Conservation (phyloP, 2,329 filamentous ascomycete species). For the Nakataea oryzae region DNA sequence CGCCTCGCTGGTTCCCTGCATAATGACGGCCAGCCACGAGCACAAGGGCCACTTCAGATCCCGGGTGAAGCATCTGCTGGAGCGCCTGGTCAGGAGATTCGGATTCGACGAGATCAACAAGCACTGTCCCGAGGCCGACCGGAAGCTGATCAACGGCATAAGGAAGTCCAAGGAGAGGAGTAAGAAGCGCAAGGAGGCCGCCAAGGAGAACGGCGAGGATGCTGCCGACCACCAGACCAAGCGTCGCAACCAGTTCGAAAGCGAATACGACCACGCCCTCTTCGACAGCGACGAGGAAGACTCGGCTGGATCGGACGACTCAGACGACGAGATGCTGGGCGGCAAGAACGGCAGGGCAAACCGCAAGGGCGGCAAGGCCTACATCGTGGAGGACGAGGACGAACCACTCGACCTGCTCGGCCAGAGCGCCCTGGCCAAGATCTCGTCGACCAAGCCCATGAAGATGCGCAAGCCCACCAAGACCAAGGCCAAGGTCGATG, state of each 20-base stretch:
- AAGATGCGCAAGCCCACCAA: constrained; percentile 49
- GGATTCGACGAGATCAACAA: constrained; percentile 72
- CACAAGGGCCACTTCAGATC: constrained; percentile 95
- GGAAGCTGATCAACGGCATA: constrained; percentile 87
- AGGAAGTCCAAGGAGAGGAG: constrained; percentile 86
- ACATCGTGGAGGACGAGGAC: constrained; percentile 89
- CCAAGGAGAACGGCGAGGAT: constrained; percentile 45
- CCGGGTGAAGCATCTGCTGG: constrained; percentile 96
- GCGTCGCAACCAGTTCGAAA: constrained; percentile 62
- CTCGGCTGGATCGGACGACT: constrained; percentile 53
- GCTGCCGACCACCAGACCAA: constrained; percentile 40
- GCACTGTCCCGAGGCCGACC: constrained; percentile 74
- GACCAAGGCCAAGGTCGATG: constrained; percentile 58
- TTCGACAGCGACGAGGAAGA: constrained; percentile 67
- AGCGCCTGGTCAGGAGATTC: constrained; percentile 87
- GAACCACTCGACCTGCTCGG: constrained; percentile 92
- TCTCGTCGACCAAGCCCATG: constrained; percentile 79
- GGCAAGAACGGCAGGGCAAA: constrained; percentile 26
- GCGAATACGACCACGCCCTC: constrained; percentile 91
- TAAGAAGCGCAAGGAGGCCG: constrained; percentile 77
- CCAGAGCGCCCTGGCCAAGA: constrained; percentile 79
- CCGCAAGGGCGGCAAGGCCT: constrained; percentile 56
- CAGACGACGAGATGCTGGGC: constrained; percentile 24
- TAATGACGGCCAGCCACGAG: constrained; percentile 94
- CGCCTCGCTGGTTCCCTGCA: constrained; percentile 68